A percentile compares a stretch with the other conserved stretches of the same genome.
phyloP scores from a whole-genome alignment of 1,139 yeast species.

The Geotrichum bryndzae region DNA sequence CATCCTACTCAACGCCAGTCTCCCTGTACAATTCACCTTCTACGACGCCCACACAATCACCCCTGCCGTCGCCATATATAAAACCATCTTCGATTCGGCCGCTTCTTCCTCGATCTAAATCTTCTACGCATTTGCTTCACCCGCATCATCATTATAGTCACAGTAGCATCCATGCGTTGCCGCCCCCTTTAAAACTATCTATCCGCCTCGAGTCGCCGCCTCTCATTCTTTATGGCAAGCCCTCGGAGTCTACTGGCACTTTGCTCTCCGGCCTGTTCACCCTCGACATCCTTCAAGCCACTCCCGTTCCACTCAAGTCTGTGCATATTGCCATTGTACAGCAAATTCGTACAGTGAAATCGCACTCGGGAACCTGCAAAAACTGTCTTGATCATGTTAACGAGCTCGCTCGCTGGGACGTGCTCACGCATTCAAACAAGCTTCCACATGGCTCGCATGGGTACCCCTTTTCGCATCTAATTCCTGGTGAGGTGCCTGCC shows the following conservation, averaged over 20 bases:
- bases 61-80: neutral
- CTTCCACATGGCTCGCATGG: slow-evolving; percentile 66
- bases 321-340: slow-evolving; percentile 71
- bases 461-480: slow-evolving; percentile 86
- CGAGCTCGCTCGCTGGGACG: slow-evolving; percentile 84
- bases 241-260: slow-evolving; percentile 77
- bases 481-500: slow-evolving; percentile 90
- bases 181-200: slow-evolving; percentile 41
- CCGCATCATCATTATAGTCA: neutral
- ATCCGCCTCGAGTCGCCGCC: slow-evolving; percentile 87
- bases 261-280: slow-evolving; percentile 65
- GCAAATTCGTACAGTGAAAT: slow-evolving; percentile 39
- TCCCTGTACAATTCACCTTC: neutral
- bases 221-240: slow-evolving; percentile 70
- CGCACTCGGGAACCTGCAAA: slow-evolving; percentile 3
- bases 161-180: slow-evolving; percentile 4
- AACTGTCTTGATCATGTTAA: slow-evolving; percentile 48
- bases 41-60: neutral
- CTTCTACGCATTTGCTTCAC: neutral
- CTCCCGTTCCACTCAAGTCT: slow-evolving; percentile 40
- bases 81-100: neutral
- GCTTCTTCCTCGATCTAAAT: neutral
- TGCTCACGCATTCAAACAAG: slow-evolving; percentile 51
- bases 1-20: neutral
- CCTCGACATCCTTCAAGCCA: slow-evolving; percentile 30